phyloP scores from a whole-genome alignment of 106 monocot genomes.

The Agapanthus africanus region DNA sequence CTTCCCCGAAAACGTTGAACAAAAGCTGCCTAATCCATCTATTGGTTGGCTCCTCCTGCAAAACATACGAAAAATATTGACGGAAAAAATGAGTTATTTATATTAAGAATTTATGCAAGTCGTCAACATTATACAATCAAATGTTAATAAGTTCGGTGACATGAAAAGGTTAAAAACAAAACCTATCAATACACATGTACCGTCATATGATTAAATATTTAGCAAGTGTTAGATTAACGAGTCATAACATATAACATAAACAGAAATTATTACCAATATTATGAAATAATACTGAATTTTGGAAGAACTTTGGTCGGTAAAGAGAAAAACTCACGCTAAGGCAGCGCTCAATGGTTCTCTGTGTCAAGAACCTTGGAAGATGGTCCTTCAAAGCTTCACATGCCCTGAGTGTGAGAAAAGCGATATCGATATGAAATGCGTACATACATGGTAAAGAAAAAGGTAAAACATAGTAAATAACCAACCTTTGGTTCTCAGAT shows the following conservation, averaged over 20 bases:
- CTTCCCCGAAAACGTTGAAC: constrained; percentile 9
- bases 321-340: constrained; percentile 28
- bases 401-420: constrained; percentile 15
- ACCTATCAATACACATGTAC: background rate
- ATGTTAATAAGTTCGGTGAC: too few relatives aligned
- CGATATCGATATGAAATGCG: background rate
- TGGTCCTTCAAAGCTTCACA: constrained; percentile 19
- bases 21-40: constrained; percentile 14
- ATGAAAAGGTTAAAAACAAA: background rate
- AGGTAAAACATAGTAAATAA: background rate
- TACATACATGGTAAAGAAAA: background rate
- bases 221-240: too few relatives aligned
- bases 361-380: constrained; percentile 32
- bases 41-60: constrained; percentile 12
- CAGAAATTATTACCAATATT: too few relatives aligned
- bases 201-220: background rate
- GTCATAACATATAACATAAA: too few relatives aligned
- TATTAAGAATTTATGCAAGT: background rate
- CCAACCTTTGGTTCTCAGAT: constrained; percentile 31
- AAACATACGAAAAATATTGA: background rate
- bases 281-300: too few relatives aligned
- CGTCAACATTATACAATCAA: too few relatives aligned
- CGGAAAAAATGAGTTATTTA: background rate
- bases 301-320: background rate
- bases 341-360: constrained; percentile 31